Conservation (phyloP, 345 rosid species). For the Hypericum androsaemum region DNA sequence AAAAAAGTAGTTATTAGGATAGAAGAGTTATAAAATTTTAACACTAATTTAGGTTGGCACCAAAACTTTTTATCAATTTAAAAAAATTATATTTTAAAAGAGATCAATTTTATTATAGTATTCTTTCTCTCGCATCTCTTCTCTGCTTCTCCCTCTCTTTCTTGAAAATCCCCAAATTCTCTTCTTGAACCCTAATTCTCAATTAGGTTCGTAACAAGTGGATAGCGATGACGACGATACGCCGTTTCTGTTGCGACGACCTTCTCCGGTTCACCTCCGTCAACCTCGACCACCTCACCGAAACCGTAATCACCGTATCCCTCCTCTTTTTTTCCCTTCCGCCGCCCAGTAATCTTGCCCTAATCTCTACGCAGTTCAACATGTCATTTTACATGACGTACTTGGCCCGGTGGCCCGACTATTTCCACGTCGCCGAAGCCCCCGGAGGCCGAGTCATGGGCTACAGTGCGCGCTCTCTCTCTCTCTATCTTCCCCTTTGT, state of each 20-base stretch:
- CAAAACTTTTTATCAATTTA: too few relatives aligned
- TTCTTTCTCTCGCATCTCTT: too few relatives aligned
- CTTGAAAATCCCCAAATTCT: too few relatives aligned
- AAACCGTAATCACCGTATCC: constrained; percentile 42
- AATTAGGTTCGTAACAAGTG: background rate
- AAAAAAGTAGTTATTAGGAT: too few relatives aligned
- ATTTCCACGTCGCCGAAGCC: constrained; percentile 86
- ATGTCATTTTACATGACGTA: constrained; percentile 98
- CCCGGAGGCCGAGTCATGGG: constrained; percentile 77
- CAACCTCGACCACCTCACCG: constrained; percentile 90
- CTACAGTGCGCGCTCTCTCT: constrained; percentile 41
- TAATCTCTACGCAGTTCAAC: constrained; percentile 45
- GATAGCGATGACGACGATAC: constrained; percentile 66
- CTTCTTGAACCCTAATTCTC: background rate
- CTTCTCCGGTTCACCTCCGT: constrained; percentile 80
- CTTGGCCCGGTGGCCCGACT: constrained; percentile 94
- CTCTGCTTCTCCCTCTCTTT: too few relatives aligned
- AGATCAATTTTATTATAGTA: too few relatives aligned
- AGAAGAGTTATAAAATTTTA: too few relatives aligned
- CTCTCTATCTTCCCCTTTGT: constrained; percentile 1
- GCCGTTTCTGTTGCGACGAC: constrained; percentile 86
- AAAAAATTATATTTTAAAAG: too few relatives aligned
- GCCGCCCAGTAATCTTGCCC: background rate
- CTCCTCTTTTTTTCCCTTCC: background rate
- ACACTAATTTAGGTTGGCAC: too few relatives aligned